These are phyloP conservation scores for Carpinus fangiana DNA, from an alignment of 306 rosid genomes.

Conservation along the genomic window DNA sequence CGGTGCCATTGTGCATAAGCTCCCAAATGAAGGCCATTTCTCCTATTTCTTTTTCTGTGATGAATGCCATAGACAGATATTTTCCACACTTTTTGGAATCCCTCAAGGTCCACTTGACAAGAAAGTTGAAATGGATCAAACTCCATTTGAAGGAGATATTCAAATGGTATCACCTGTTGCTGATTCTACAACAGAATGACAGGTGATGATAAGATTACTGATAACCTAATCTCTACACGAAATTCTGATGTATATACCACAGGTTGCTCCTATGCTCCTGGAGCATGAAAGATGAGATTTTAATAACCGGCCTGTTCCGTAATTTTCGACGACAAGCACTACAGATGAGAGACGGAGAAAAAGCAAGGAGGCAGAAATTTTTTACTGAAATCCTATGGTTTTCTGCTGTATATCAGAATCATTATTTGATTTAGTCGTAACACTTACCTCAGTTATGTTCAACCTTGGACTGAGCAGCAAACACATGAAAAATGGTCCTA, in stretches of 20 bases:
- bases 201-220: conserved; percentile 31
- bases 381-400: neutral
- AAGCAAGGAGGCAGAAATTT: conserved; percentile 3
- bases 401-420: neutral
- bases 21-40: conserved; percentile 90
- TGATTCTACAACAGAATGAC: conserved; percentile 38
- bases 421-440: neutral
- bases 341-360: conserved; percentile 28
- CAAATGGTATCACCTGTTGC: conserved; percentile 28
- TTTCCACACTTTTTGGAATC: conserved; percentile 71
- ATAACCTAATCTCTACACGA: conserved; percentile 19
- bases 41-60: conserved; percentile 83
- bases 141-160: conserved; percentile 36
- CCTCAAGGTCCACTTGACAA: conserved; percentile 63
- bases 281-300: conserved; percentile 41
- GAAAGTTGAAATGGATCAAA: conserved; percentile 31
- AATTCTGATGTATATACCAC: conserved; percentile 61
- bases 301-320: neutral
- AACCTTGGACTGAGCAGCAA: conserved; percentile 1
- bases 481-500: neutral
- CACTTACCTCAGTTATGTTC: neutral
- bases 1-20: conserved; percentile 66
- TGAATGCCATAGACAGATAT: conserved; percentile 73
- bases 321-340: conserved; percentile 33
- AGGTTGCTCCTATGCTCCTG: conserved; percentile 42